These are phyloP conservation scores for Aspergillus sp. DNA, from an alignment of 2,329 filamentous ascomycete genomes.

Conservation along the genomic window DNA sequence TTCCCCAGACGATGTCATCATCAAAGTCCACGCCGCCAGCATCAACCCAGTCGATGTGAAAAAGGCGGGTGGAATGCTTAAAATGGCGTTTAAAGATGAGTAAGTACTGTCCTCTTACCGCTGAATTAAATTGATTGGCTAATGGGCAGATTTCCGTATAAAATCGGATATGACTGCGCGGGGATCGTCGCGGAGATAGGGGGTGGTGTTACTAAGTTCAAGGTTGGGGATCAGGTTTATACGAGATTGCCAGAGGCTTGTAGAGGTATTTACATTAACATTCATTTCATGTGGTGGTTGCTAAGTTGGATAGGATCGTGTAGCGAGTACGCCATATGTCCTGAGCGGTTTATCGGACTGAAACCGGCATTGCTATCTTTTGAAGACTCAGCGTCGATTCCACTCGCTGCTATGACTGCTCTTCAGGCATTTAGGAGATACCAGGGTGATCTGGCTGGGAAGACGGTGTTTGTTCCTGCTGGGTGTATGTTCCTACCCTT, in stretches of 20 bases:
- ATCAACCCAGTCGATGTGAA: constrained; percentile 46
- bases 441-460: constrained; percentile 44
- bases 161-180: constrained; percentile 40
- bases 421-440: constrained; percentile 42
- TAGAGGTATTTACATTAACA: constrained; percentile 18
- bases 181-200: constrained; percentile 37
- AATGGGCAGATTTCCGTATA: constrained; percentile 35
- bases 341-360: constrained; percentile 27
- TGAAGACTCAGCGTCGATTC: constrained; percentile 40
- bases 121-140: no score
- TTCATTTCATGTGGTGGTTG: background rate
- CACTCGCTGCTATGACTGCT: constrained; percentile 39
- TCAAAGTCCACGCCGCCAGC: constrained; percentile 41
- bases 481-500: constrained; percentile 25
- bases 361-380: constrained; percentile 41
- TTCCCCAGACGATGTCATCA: constrained; percentile 39
- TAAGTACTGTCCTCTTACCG: constrained; percentile 9
- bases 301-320: constrained; percentile 25
- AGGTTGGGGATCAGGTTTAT: constrained; percentile 38
- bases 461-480: constrained; percentile 49
- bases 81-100: constrained; percentile 26
- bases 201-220: constrained; percentile 26
- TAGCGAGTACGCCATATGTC: constrained; percentile 33
- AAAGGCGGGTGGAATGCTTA: constrained; percentile 33
- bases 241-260: constrained; percentile 25